Conservation (phyloP, 2,329 filamentous ascomycete species). For the Penicillium sp. region DNA sequence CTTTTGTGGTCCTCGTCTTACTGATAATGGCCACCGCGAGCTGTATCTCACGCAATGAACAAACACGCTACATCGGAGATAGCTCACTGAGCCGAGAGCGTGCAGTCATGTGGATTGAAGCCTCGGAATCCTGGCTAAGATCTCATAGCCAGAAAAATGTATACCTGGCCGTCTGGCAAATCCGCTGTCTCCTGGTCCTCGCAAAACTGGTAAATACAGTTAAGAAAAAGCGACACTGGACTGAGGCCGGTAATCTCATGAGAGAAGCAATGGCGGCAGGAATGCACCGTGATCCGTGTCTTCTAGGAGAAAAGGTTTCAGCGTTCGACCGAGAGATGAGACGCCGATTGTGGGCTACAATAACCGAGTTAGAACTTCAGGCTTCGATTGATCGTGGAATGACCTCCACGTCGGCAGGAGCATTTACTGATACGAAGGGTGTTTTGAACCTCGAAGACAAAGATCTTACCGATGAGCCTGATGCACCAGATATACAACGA, state of each 20-base stretch:
- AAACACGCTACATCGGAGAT: slow-evolving; percentile 18
- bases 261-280: slow-evolving; percentile 52
- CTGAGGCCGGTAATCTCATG: slow-evolving; percentile 48
- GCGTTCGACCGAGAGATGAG: slow-evolving; percentile 52
- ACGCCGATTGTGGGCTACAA: slow-evolving; percentile 52
- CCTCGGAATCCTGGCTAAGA: slow-evolving; percentile 18
- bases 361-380: slow-evolving; percentile 55
- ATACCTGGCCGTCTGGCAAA: slow-evolving; percentile 50
- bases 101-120: slow-evolving; percentile 19
- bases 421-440: slow-evolving; percentile 12
- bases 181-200: slow-evolving; percentile 50
- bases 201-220: slow-evolving; percentile 51
- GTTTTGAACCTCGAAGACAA: slow-evolving; percentile 31
- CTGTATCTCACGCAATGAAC: slow-evolving; percentile 8
- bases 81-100: slow-evolving; percentile 19
- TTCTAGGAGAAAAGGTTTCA: slow-evolving; percentile 37
- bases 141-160: slow-evolving; percentile 53
- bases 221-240: slow-evolving; percentile 54
- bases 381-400: slow-evolving; percentile 53
- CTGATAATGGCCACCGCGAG: slow-evolving; percentile 22
- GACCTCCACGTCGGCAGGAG: slow-evolving; percentile 34
- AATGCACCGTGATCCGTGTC: slow-evolving; percentile 50
- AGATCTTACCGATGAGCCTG: slow-evolving; percentile 12
- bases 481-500: neutral
- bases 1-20: slow-evolving; percentile 20